Evolutionary conservation across 495 filamentous ascomycete genomes (phyloP), one percentile per base, ranked within the genome.

Genomic region (Chaetomium tenue): DNA sequence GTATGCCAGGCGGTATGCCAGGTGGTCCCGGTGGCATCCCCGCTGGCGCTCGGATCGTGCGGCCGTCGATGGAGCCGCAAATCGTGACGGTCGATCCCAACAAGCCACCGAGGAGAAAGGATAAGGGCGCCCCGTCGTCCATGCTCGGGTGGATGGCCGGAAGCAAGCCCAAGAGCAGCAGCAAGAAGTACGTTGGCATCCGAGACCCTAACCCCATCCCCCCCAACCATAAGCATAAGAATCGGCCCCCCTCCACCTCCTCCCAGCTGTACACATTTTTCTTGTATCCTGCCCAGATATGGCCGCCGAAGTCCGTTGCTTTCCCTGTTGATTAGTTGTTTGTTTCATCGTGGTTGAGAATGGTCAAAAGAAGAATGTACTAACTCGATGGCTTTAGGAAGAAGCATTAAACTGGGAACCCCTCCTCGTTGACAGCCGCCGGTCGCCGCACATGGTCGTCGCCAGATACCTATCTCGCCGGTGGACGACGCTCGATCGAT

Each of bases 71-170:
- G 57, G 56, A 39, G 50, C 46, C 63, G 20, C 53, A 71, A 22
- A 51, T 71, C 42, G 52, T 62, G 39, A 59, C 64, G 1, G 69
- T 64, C 30, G 66, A 51, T 39, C 64, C 63, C 12, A 62, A 57
- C 12, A 64, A 65, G 58, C 39, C 63, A 7, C 61, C 61, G 2
- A 66, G 64, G 54, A 52, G 40, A 15, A 53, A 46, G 48, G 28
- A 58, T 8, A 59, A 59, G 40, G 40, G 2, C 22, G 51, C 18
- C 2, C 26, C 51, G 16, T 46, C 51, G 60, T 42, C 30, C 4
- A 57, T 82, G 56, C 69, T 79, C 20, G 72, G 70, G 12, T 81
- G 76, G 72, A 73, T 81, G 70, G 70, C 73, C 23, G 76, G 70
- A 13, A 72, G 68, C 22, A 76, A 77, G 66, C 37, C 63, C 47